Conservation (phyloP, 352 stramenopile species). For the Pythium rishiriense region DNA sequence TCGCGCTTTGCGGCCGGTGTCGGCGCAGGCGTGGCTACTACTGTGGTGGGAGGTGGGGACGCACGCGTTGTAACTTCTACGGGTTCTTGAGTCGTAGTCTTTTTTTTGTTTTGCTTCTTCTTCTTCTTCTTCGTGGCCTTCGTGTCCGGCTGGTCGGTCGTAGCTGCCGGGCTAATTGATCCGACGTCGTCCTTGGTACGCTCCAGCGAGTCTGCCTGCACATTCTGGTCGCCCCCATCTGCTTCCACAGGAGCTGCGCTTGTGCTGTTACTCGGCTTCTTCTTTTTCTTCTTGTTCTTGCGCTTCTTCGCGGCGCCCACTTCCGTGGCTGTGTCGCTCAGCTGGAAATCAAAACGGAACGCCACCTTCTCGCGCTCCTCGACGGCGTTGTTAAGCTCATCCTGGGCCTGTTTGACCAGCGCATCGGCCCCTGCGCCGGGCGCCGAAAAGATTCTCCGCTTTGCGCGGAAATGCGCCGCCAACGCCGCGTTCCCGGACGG, state of each 20-base stretch:
- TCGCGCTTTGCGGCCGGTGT: background rate
- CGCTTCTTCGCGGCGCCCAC: constrained; percentile 24
- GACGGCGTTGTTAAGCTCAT: constrained; percentile 30
- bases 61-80: too few species aligned
- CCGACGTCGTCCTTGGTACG: background rate
- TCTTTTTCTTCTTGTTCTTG: constrained; percentile 19
- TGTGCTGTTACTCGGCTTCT: background rate
- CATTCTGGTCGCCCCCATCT: background rate
- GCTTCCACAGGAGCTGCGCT: background rate
- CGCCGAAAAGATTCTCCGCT: constrained; percentile 34
- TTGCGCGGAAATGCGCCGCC: constrained; percentile 52
- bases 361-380: constrained; percentile 32
- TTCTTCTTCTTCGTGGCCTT: constrained; percentile 12
- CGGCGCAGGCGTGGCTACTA: background rate
- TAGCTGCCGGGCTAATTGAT: background rate
- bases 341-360: constrained; percentile 58
- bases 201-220: background rate
- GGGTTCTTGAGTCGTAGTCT: too few species aligned
- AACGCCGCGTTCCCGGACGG: constrained; percentile 17
- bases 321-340: constrained; percentile 16
- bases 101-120: constrained; percentile 1
- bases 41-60: background rate
- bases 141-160: background rate
- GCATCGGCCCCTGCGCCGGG: constrained; percentile 11
- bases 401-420: constrained; percentile 34